Evolutionary conservation across 805 yeast species (phyloP).

Genomic region (Hanseniaspora lachancei): DNA sequence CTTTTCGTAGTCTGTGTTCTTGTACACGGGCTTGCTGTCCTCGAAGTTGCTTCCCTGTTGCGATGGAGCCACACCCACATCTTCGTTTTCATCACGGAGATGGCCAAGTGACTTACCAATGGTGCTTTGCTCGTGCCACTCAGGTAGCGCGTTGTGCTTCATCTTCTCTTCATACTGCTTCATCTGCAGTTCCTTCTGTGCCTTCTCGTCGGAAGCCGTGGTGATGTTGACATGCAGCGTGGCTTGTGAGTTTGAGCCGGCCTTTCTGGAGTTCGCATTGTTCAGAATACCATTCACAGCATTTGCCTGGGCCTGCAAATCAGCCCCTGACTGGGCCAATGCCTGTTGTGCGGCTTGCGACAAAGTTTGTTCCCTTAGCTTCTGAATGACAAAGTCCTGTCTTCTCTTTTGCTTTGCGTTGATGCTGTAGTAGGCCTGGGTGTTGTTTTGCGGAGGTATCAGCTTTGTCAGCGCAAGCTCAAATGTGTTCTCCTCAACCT

Average conservation of each 20-base stretch:
- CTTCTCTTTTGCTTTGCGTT: conserved; percentile 34
- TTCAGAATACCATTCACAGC: conserved; percentile 25
- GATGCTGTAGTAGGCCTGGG: conserved; percentile 57
- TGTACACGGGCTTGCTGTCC: conserved; percentile 15
- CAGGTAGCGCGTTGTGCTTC: conserved; percentile 88
- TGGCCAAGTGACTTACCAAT: conserved; percentile 59
- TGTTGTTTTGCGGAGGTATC: conserved; percentile 67
- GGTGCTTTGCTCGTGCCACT: conserved; percentile 89
- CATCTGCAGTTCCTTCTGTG: conserved; percentile 50
- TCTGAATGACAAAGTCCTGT: conserved; percentile 16
- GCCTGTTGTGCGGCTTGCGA: conserved; percentile 23
- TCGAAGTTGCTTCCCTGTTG: conserved; percentile 13
- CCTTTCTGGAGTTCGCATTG: conserved; percentile 34
- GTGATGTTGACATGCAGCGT: conserved; percentile 79
- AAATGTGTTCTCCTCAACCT: conserved; percentile 76
- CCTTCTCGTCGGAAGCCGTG: conserved; percentile 71
- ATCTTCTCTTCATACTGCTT: conserved; percentile 57
- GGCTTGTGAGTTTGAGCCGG: conserved; percentile 59
- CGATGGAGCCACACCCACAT: conserved; percentile 18
- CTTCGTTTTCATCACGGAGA: conserved; percentile 39
- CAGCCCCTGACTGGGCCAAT: conserved; percentile 18
- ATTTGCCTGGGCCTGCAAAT: conserved; percentile 15
- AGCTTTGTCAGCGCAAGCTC: conserved; percentile 71
- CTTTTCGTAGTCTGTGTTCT: conserved; percentile 35
- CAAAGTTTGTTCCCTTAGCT: conserved; percentile 13